Evolutionary conservation across 1,284 basidiomycete species (phyloP).

Genomic region (Trametes pubescens): DNA sequence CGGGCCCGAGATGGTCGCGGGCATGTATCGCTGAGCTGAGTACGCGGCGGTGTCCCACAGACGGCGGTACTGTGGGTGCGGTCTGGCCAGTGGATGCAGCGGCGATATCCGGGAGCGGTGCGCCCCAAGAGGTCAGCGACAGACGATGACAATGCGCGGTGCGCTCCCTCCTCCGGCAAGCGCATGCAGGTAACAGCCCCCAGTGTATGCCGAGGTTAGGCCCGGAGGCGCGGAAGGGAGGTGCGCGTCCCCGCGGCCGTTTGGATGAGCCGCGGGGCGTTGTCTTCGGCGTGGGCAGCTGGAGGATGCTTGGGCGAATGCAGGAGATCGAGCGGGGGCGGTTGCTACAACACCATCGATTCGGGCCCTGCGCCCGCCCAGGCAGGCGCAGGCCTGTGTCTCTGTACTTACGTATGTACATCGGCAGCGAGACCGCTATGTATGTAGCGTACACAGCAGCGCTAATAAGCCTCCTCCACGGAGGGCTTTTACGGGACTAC

Average conservation of each 20-base stretch:
- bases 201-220: background rate
- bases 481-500: conserved; percentile 27
- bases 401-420: conserved; percentile 28
- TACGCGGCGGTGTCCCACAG: no score
- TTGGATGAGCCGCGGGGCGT: background rate
- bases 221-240: background rate
- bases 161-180: background rate
- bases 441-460: conserved; percentile 25
- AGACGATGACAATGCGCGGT: no score
- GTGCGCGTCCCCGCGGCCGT: background rate
- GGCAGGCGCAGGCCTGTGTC: background rate
- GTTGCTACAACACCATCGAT: conserved; percentile 20
- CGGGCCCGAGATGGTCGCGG: conserved; percentile 65
- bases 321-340: background rate
- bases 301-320: no score
- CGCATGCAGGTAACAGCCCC: background rate
- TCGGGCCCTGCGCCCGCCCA: conserved; percentile 6
- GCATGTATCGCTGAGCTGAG: conserved; percentile 67
- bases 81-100: no score
- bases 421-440: conserved; percentile 16
- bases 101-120: no score
- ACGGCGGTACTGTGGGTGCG: no score
- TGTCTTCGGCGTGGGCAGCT: no score
- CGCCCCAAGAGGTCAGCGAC: no score
- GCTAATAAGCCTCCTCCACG: conserved; percentile 25